Evolutionary conservation across 163 green algal genomes (phyloP).

Genomic region (Coccomyxa subellipsoidea): DNA sequence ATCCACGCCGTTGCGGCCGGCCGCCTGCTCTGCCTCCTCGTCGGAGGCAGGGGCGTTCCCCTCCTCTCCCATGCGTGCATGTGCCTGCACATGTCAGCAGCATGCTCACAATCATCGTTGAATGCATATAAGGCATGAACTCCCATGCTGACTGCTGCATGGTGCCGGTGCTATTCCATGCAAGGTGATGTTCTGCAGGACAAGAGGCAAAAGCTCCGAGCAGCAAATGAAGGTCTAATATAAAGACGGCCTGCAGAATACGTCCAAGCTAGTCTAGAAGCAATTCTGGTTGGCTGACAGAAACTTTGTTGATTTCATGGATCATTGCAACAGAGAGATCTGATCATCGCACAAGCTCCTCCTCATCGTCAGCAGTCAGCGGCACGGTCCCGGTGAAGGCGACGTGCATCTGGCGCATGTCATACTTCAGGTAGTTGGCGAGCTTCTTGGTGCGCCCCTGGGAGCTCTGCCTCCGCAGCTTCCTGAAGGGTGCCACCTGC

Average conservation of each 20-base stretch:
- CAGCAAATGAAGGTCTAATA: too few species aligned
- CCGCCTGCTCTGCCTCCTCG: background rate
- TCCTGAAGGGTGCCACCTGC: constrained; percentile 28
- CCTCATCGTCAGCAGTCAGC: background rate
- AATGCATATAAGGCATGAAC: too few species aligned
- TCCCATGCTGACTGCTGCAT: too few species aligned
- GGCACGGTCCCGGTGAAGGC: constrained; percentile 27
- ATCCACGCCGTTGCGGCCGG: background rate
- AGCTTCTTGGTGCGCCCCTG: constrained; percentile 5
- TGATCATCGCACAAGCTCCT: background rate
- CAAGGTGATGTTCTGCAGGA: too few species aligned
- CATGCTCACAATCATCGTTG: background rate
- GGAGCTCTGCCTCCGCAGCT: constrained; percentile 18
- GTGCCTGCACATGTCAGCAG: background rate
- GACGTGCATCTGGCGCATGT: constrained; percentile 36
- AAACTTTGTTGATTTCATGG: too few species aligned
- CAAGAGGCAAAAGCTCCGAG: too few species aligned
- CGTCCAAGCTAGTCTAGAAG: too few species aligned
- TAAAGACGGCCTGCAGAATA: too few species aligned
- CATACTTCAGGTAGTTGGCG: constrained; percentile 32
- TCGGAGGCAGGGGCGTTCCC: background rate
- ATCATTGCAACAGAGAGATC: too few species aligned
- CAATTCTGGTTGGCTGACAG: too few species aligned
- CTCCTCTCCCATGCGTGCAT: background rate
- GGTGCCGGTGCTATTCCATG: too few species aligned